Base-by-base conservation (phyloP, 306 rosid genomes). In the Pyrus bretschneideri region DNA sequence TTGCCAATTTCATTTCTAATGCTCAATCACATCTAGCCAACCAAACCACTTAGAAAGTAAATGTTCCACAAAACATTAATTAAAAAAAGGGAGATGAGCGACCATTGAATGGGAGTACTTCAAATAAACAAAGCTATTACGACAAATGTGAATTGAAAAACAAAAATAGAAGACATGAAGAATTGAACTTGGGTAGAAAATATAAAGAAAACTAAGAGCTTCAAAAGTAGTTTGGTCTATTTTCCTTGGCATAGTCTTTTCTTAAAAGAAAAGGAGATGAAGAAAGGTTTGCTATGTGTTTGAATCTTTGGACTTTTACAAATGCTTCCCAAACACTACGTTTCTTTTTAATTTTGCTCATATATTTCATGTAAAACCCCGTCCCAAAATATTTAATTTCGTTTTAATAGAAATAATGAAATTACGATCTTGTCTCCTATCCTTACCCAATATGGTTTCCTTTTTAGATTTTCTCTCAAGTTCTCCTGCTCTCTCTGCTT, bases 91-190 rank as follows among this genome's bases (percentile, higher is more conserved):
- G 79, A 44, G 71, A 72, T 71, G 69, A 82, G 71, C 79, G 81
- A 83, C 81, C 78, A 73, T 80, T 85, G 85, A 83, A 84, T 79
- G 55, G 73, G 88, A 83, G 76, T 69, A 83, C 76, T 72, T 60
- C 46, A 79, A 76, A 80, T 69, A 64, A 17, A 70, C 73, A 85
- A 85, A 83, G 87, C 44, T 85, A 84, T 65, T 80, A 73, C 79
- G 9, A 31, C 54, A 73, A 83, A 79, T 78, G 73, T 72, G 76
- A 81, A 80, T 22, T 79, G 67, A 83, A 83, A 78, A 81, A 85
- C 72, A 45, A 72, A 70, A 70, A 57, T 3, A 76, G 81, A 78
- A 72, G 86, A 82, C 79, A 87, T 73, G 70, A 81, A 75, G 62
- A 72, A 25, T 25, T 73, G 72, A 51, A 25, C 55, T 55, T 65